Base-by-base conservation (phyloP, 2,329 filamentous ascomycete species). In the Arthrobotrys megalospora region DNA sequence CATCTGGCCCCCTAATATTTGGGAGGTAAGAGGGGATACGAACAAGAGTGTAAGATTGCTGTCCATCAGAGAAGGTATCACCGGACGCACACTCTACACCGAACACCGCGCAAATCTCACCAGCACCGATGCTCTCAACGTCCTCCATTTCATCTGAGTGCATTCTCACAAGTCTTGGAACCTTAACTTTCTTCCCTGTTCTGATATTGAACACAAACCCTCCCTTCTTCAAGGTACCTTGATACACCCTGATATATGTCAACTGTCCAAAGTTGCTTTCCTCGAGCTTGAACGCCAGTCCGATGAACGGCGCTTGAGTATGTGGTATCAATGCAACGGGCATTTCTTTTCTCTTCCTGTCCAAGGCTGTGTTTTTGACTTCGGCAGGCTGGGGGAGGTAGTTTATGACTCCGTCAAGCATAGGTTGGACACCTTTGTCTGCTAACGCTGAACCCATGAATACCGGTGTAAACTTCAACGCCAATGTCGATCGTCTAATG, bases 101-200 rank as follows among this genome's bases (percentile, higher is more conserved):
- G 83, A 99, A 99, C 76, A 99, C 96, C 79, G 96, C 96, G 84
- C 96, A 99, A 80, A 99, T 99, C 85, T 99, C 96, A 85, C 96
- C 96, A 67, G 96, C 95, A 65, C 94, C 93, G 80, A 99, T 92
- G 85, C 97, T 94, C 70, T 86, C 88, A 34, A 97, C 93, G 83
- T 99, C 96, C 85, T 99, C 96, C 95, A 99, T 97, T 83, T 99
- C 96, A 84, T 98, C 97, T 53, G 94, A 97, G 87, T 99, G 96
- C 96, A 99, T 99, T 80, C 96, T 93, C 80, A 99, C 96, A 82
- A 99, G 98, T 83, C 95, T 92, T 19, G 96, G 96, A 73, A 99
- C 91, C 85, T 96, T 94, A 84, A 99, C 92, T 87, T 95, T 97
- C 88, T 97, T 97, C 85, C 95, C 92, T 80, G 90, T 96, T 82